phyloP scores from a whole-genome alignment of 306 rosid species.

The Astragalus membranaceus region DNA sequence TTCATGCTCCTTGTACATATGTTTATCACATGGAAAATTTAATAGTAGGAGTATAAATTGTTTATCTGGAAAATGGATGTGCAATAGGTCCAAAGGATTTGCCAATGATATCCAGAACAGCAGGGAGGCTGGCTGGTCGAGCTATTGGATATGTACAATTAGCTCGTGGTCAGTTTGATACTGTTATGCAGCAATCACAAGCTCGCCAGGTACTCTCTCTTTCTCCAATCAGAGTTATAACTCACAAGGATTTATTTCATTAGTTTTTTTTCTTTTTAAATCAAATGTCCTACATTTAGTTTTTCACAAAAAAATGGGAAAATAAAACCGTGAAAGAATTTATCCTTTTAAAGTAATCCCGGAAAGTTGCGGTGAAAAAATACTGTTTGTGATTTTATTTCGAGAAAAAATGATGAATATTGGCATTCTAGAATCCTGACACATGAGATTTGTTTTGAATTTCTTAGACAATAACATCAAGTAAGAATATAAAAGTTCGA shows the following conservation, averaged over 20 bases:
- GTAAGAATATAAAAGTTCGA: neutral
- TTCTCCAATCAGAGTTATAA: neutral
- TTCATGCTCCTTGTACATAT: neutral
- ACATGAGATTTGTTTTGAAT: slow-evolving; percentile 1
- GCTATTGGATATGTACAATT: slow-evolving; percentile 81
- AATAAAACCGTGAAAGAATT: neutral
- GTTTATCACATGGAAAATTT: neutral
- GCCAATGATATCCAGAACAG: slow-evolving; percentile 42
- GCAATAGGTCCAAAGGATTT: slow-evolving; percentile 43
- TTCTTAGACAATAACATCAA: neutral
- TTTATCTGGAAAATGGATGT: neutral
- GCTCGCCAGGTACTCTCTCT: slow-evolving; percentile 59
- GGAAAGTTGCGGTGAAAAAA: neutral
- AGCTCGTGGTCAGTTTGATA: slow-evolving; percentile 82
- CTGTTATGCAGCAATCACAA: slow-evolving; percentile 77
- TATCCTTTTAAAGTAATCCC: neutral
- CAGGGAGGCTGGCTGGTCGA: slow-evolving; percentile 42
- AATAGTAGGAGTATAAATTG: neutral
- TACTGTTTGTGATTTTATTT: neutral
- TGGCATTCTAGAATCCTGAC: neutral
- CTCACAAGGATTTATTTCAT: neutral
- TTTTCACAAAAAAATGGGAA: neutral
- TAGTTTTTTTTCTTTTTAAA: neutral
- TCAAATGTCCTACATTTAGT: neutral
- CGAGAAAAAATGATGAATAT: neutral